Evolutionary conservation across 345 rosid species (phyloP), one percentile per base, ranked within the genome.

Genomic region (Rhodamnia rubescens): DNA sequence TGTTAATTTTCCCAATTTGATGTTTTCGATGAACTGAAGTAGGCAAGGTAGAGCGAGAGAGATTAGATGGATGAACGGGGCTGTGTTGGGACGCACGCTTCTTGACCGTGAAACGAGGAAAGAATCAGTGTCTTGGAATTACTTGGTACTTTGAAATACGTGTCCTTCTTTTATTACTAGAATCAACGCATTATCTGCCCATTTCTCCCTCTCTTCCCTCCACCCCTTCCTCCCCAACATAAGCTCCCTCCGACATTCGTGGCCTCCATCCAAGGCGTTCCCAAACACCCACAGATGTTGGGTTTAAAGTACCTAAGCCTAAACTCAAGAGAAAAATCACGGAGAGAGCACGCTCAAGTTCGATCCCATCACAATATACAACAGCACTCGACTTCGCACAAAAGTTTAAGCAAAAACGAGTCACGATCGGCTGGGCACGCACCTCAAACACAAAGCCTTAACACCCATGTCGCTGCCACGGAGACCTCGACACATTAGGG

Each of bases 341-440:
- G 2, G 44, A 42, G 5, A 61, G 42, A 29, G 18, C 7, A 5
- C 15, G 0, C 21, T 29, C 20, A 7, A 61, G 40, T 61, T 61
- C 0, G 0, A 61, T 29, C 18, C 9, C 4, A 6, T 6, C 74
- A 15, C 21, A 29, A 14, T 29, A 7, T 18, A 36, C 40, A 36
- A 3, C 40, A 36, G 3, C 3, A 36, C 40, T 29, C 1, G 8
- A 0, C 29, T 61, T 61, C 42, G 1, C 0, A 0, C 2, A 29
- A 29, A 29, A 29, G 4, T 7, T 14, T 27, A 59, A 27, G 14
- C 10, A 42, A 42, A n/a, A 59, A 27, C 0, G 7, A 59, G 10
- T 14, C 0, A 2, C 7, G 40, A 29, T 14, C n/a, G 18, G 8
- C 6, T 32, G 0, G 6, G 32, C 0, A 3, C 32, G 11, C 44